These are phyloP conservation scores for Emergomyces africanus DNA, from an alignment of 2,329 filamentous ascomycete genomes.

Conservation along the genomic window DNA sequence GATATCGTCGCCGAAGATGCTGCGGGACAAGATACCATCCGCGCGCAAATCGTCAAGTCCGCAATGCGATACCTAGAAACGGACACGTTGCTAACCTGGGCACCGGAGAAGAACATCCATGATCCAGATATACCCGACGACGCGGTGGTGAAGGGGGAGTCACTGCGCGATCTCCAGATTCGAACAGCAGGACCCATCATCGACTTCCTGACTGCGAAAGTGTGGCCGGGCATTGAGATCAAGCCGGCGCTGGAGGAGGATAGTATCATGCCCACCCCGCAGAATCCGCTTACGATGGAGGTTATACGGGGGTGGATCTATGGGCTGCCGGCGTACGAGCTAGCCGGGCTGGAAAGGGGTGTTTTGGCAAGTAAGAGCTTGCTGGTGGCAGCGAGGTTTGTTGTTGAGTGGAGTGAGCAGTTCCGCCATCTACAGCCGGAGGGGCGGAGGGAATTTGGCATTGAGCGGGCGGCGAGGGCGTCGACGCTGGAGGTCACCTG, in stretches of 20 bases:
- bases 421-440: constrained; percentile 40
- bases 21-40: constrained; percentile 38
- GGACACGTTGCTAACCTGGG: constrained; percentile 89
- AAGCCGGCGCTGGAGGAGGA: constrained; percentile 66
- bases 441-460: constrained; percentile 47
- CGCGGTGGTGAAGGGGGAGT: constrained; percentile 33
- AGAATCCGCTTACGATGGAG: constrained; percentile 61
- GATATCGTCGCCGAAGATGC: constrained; percentile 64
- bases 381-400: constrained; percentile 58
- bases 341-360: constrained; percentile 75
- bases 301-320: constrained; percentile 67
- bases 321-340: constrained; percentile 61
- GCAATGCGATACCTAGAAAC: constrained; percentile 82
- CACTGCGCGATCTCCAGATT: constrained; percentile 61
- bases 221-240: constrained; percentile 78
- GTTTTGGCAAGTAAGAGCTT: constrained; percentile 80
- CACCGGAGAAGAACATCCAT: constrained; percentile 42
- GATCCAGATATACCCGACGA: constrained; percentile 19
- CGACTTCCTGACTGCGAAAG: constrained; percentile 52
- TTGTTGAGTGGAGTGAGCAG: constrained; percentile 80
- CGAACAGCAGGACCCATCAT: constrained; percentile 58
- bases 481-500: constrained; percentile 76
- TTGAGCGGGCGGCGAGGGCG: constrained; percentile 68
- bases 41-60: constrained; percentile 51
- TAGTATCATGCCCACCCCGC: constrained; percentile 61